phyloP scores from a whole-genome alignment of 1,284 basidiomycete genomes.

The Schizophyllum amplum region DNA sequence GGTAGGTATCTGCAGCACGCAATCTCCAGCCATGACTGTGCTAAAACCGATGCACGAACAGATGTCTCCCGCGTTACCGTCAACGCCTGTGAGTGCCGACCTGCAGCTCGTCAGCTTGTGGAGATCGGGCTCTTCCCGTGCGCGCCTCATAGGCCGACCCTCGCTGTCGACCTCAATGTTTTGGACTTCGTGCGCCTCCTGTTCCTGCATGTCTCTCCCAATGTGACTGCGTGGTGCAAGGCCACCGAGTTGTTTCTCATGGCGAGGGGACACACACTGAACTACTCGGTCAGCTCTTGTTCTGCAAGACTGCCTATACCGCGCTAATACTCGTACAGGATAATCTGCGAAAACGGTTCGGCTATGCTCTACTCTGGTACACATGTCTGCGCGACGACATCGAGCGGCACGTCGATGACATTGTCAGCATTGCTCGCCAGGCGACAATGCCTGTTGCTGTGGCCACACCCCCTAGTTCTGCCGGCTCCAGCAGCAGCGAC shows the following conservation, averaged over 20 bases:
- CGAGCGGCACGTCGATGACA: neutral
- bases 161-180: conserved; percentile 5
- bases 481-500: too few relatives aligned
- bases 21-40: too few relatives aligned
- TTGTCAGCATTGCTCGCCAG: too few relatives aligned
- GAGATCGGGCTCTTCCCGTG: conserved; percentile 1
- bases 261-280: neutral
- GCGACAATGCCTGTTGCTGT: too few relatives aligned
- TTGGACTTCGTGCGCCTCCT: neutral
- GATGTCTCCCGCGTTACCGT: neutral
- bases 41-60: neutral
- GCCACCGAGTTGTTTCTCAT: neutral
- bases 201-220: conserved; percentile 1
- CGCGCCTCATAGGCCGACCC: neutral
- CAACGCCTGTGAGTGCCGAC: neutral
- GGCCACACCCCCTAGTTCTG: too few relatives aligned
- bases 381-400: neutral
- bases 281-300: neutral
- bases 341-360: conserved; percentile 2
- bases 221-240: neutral
- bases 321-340: neutral
- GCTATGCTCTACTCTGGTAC: conserved; percentile 1
- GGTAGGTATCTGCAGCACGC: neutral
- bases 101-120: neutral
- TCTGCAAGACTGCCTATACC: too few relatives aligned